phyloP scores from a whole-genome alignment of 2,329 filamentous ascomycete genomes.

The Myriosclerotinia curreyana region DNA sequence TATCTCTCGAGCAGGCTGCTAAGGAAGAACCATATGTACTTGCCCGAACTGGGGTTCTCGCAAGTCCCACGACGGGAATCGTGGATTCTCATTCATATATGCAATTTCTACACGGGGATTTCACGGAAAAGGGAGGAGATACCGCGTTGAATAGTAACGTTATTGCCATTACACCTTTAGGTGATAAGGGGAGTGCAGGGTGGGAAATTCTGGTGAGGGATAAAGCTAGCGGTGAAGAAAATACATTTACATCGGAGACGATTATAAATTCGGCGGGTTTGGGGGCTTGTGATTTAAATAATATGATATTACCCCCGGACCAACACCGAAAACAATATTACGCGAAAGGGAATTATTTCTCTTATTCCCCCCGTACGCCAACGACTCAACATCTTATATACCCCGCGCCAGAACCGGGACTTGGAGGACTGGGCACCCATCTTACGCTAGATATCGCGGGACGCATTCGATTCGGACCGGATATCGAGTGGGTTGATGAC shows the following conservation, averaged over 20 bases:
- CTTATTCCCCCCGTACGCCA: slow-evolving; percentile 66
- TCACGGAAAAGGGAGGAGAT: slow-evolving; percentile 74
- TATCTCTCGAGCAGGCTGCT: slow-evolving; percentile 60
- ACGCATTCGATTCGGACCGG: slow-evolving; percentile 85
- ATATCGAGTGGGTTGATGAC: slow-evolving; percentile 85
- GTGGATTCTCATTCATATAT: slow-evolving; percentile 84
- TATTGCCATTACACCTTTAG: slow-evolving; percentile 46
- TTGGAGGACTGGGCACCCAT: slow-evolving; percentile 86
- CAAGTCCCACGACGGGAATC: slow-evolving; percentile 83
- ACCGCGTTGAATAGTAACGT: slow-evolving; percentile 69
- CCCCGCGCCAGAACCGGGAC: slow-evolving; percentile 77
- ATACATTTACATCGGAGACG: slow-evolving; percentile 67
- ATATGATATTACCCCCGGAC: slow-evolving; percentile 67
- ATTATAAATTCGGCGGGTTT: slow-evolving; percentile 86
- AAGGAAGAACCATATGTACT: slow-evolving; percentile 71
- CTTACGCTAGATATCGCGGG: slow-evolving; percentile 86
- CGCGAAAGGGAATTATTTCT: slow-evolving; percentile 95
- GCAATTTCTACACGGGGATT: slow-evolving; percentile 71
- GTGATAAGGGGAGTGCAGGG: slow-evolving; percentile 51
- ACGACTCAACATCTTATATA: slow-evolving; percentile 75
- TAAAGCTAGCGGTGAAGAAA: slow-evolving; percentile 46
- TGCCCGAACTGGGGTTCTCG: slow-evolving; percentile 71
- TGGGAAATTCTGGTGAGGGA: slow-evolving; percentile 65
- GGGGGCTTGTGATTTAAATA: slow-evolving; percentile 71
- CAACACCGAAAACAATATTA: slow-evolving; percentile 65